Percentiles rank a stretch among this genome's conserved stretches.
phyloP scores from a whole-genome alignment of 2,329 filamentous ascomycete species.

The Thelonectria rubi region DNA sequence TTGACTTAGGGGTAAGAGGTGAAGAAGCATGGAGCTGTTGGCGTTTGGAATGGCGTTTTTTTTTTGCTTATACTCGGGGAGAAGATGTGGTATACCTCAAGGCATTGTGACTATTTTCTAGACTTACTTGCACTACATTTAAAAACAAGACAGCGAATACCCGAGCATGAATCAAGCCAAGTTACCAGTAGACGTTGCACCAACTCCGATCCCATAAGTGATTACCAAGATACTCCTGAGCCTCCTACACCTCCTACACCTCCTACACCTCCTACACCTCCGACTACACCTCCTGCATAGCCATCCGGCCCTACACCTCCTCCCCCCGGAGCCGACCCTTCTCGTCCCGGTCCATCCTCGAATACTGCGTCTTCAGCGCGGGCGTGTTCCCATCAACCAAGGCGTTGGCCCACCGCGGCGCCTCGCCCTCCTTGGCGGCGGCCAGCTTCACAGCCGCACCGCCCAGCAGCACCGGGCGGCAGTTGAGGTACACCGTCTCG shows the following conservation, averaged over 20 bases:
- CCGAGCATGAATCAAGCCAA: too few relatives aligned
- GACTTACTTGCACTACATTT: too few relatives aligned
- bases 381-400: slow-evolving; percentile 47
- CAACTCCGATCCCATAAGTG: too few relatives aligned
- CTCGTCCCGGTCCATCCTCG: slow-evolving; percentile 44
- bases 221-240: too few relatives aligned
- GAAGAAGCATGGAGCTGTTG: not conserved
- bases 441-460: slow-evolving; percentile 38
- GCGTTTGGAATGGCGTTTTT: slow-evolving; percentile 8
- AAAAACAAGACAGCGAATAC: too few relatives aligned
- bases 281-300: too few relatives aligned
- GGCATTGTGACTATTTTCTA: too few relatives aligned
- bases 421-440: slow-evolving; percentile 27
- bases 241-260: too few relatives aligned
- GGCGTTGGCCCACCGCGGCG: slow-evolving; percentile 45
- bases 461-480: slow-evolving; percentile 50
- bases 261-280: too few relatives aligned
- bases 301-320: too few relatives aligned
- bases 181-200: too few relatives aligned
- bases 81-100: too few relatives aligned
- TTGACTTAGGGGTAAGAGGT: not conserved
- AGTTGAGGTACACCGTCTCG: slow-evolving; percentile 62
- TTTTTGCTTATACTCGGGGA: not conserved
- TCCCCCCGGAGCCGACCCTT: slow-evolving; percentile 30
- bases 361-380: slow-evolving; percentile 47